Evolutionary conservation across 306 rosid species (phyloP), one percentile per base, ranked within the genome.

Genomic region (Malus orientalis): DNA sequence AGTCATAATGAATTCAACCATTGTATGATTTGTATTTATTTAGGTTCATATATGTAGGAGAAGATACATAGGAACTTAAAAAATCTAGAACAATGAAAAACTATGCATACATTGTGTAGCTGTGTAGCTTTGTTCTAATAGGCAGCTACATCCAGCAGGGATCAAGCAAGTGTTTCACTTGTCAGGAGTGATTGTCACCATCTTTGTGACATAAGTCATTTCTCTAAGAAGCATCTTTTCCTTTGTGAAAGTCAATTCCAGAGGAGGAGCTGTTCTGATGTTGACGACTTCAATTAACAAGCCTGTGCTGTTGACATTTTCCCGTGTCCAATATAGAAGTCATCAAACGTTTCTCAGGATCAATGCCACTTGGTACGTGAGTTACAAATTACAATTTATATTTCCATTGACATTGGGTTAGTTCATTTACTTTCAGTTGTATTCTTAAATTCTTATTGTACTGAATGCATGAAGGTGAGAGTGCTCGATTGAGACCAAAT

Each of bases 281-380:
- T 74, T 89, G 73, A 83, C 88, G 11, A 65, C 85, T 82, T 74
- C 89, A 57, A 73, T 89, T 80, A 88, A 74, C 32, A 80, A 81
- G 74, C 86, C 86, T 68, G 73, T 85, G 42, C 78, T 86, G 30
- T 80, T 58, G 69, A 71, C 79, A 60, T 80, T 83, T 51, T 62
- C 83, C 29, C 84, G 60, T 53, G 79, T 63, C 49, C 73, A 84
- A 61, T 71, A 74, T 73, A 73, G 75, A 3, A 74, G 29, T 19
- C 72, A 22, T 33, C 61, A 3, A 65, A 87, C 82, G 76, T 66
- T 65, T 71, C 74, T 59, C 25, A 79, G 78, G 78, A 73, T 70
- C 25, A 3, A 45, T 51, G 72, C 83, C 23, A 70, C 85, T 23
- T 74, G 82, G 83, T 79, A 73, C 51, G 85, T 91, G 79, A 91